Evolutionary conservation across 208 protist genomes (phyloP).

Genomic region (Acanthamoeba lenticulata): DNA sequence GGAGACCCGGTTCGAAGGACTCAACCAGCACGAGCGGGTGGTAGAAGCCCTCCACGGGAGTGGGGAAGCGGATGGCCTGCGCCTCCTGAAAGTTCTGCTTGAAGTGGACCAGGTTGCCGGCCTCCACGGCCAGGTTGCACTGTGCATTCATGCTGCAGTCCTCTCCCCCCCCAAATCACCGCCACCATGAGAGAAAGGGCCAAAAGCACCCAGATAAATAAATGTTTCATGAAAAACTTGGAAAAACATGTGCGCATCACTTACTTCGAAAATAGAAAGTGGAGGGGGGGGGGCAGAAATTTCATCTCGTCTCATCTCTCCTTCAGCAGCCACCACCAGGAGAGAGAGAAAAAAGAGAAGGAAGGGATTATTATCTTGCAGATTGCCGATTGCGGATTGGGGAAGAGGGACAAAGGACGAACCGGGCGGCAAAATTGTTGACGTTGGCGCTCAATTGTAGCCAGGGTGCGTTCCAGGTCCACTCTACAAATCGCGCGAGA

Average conservation of each 20-base stretch:
- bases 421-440: neutral
- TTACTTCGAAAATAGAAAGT: too few relatives aligned
- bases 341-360: neutral
- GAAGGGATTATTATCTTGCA: neutral
- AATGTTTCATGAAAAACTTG: neutral
- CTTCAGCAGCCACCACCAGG: too few relatives aligned
- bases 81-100: slow-evolving; percentile 71
- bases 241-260: too few relatives aligned
- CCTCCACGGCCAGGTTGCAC: slow-evolving; percentile 58
- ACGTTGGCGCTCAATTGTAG: neutral
- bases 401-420: neutral
- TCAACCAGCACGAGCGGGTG: slow-evolving; percentile 69
- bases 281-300: too few relatives aligned
- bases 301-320: too few relatives aligned
- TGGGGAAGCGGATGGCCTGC: slow-evolving; percentile 22
- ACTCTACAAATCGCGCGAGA: neutral
- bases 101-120: slow-evolving; percentile 66
- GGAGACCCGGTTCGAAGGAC: slow-evolving; percentile 72
- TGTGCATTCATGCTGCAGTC: slow-evolving; percentile 75
- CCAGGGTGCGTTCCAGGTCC: neutral
- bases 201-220: neutral
- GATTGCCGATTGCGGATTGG: too few relatives aligned
- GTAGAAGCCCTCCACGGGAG: neutral
- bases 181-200: neutral
- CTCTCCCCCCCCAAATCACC: too few relatives aligned